Evolutionary conservation across 2,329 filamentous ascomycete species (phyloP).

Genomic region (Hawksworthiomyces lignivorus): DNA sequence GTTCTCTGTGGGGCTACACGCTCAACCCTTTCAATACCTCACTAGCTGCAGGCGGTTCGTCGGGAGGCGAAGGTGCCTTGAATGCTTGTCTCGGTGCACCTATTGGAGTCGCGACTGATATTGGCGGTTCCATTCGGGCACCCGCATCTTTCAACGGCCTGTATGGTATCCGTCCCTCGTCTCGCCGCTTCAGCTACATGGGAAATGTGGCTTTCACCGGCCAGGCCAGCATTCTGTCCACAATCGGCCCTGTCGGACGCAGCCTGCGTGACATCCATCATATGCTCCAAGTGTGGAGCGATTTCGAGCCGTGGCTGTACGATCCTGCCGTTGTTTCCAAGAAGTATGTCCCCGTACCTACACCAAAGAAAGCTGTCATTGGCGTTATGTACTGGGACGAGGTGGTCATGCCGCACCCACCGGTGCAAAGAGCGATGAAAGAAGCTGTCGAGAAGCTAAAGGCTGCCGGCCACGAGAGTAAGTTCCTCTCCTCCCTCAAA

Average conservation of each 20-base stretch:
- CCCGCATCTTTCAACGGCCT: background rate
- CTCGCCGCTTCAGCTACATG: background rate
- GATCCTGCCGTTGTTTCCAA: constrained; percentile 9
- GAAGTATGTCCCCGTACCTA: background rate
- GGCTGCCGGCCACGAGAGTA: background rate
- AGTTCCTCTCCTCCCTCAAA: too few species aligned
- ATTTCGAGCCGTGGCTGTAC: constrained; percentile 5
- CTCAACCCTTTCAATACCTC: too few species aligned
- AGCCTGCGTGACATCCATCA: background rate
- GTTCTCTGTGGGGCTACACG: too few species aligned
- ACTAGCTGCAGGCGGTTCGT: too few species aligned
- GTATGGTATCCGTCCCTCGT: background rate
- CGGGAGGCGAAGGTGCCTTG: too few species aligned
- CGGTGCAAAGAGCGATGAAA: background rate
- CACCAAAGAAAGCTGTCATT: background rate
- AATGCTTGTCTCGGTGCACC: too few species aligned
- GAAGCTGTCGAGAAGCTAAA: background rate
- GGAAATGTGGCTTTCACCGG: too few species aligned
- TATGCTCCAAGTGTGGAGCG: too few species aligned
- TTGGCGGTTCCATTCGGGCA: background rate
- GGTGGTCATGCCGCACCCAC: background rate
- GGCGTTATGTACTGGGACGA: constrained; percentile 5
- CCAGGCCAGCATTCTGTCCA: background rate
- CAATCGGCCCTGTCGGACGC: background rate
- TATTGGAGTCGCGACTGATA: background rate